A percentile compares a stretch with the other conserved stretches of the same genome.
Evolutionary conservation across 306 rosid genomes (phyloP).

Genomic region (Morella rubra): DNA sequence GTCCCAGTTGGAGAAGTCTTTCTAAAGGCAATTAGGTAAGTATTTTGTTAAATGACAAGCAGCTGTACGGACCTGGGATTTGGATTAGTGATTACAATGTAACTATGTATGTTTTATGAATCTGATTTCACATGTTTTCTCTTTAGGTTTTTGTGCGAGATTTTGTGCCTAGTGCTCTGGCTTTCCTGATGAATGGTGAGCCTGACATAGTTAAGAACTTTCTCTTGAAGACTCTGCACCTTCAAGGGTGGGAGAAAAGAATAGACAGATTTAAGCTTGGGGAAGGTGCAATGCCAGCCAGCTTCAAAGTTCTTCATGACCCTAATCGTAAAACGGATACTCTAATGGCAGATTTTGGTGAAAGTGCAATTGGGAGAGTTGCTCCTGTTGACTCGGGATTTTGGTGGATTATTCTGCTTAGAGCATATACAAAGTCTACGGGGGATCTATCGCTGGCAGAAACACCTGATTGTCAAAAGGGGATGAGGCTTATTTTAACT

Average conservation of each 20-base stretch:
- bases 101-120: background rate
- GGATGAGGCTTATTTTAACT: slow-evolving; percentile 81
- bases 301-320: slow-evolving; percentile 90
- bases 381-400: slow-evolving; percentile 97
- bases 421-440: slow-evolving; percentile 89
- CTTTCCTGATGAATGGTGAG: slow-evolving; percentile 91
- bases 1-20: background rate
- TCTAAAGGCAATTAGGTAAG: background rate
- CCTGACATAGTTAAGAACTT: slow-evolving; percentile 87
- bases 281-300: slow-evolving; percentile 95
- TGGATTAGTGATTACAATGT: background rate
- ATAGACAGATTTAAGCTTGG: slow-evolving; percentile 90
- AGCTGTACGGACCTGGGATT: background rate
- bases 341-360: slow-evolving; percentile 86
- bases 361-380: slow-evolving; percentile 94
- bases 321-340: slow-evolving; percentile 72
- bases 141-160: slow-evolving; percentile 83
- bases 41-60: slow-evolving; percentile 3
- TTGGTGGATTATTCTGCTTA: slow-evolving; percentile 95
- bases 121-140: slow-evolving; percentile 5
- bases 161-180: slow-evolving; percentile 91
- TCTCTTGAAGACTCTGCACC: slow-evolving; percentile 77
- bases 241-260: slow-evolving; percentile 93
- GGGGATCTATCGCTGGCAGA: slow-evolving; percentile 81
- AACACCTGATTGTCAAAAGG: slow-evolving; percentile 75